Percentiles rank a stretch among this genome's conserved stretches.
Evolutionary conservation across 441 rosid genomes (phyloP).

Genomic region (Mallotus repandus): DNA sequence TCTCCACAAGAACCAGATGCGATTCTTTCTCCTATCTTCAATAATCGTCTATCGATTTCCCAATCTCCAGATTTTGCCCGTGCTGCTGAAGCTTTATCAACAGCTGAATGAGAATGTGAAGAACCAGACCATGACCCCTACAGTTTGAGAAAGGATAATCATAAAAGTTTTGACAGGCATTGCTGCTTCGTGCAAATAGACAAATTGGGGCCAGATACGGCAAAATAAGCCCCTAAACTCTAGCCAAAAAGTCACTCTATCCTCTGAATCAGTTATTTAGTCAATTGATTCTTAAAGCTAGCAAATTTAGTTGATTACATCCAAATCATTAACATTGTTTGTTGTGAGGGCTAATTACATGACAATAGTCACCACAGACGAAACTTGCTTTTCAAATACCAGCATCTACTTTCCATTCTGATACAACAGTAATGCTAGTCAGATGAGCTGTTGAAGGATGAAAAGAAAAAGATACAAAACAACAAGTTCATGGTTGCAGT

Average conservation of each 20-base stretch:
- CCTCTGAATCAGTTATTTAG: not conserved
- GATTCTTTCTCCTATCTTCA: slow-evolving; percentile 65
- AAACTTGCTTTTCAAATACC: not conserved
- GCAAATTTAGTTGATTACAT: not conserved
- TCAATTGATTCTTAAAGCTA: not conserved
- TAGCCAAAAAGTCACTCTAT: not conserved
- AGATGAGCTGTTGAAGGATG: no score
- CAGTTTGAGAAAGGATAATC: slow-evolving; percentile 22
- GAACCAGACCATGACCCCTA: slow-evolving; percentile 70
- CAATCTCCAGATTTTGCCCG: slow-evolving; percentile 39
- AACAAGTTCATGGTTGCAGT: not conserved
- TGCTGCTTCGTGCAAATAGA: no score
- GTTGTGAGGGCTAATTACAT: not conserved
- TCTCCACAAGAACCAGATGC: slow-evolving; percentile 79
- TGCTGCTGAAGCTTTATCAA: slow-evolving; percentile 34
- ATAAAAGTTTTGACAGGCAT: slow-evolving; percentile 11
- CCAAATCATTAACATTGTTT: not conserved
- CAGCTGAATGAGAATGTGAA: slow-evolving; percentile 37
- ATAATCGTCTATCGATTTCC: slow-evolving; percentile 61
- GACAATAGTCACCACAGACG: no score
- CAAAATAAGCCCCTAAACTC: not conserved
- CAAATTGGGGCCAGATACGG: not conserved
- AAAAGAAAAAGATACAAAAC: no score
- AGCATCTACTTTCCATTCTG: not conserved
- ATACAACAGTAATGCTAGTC: not conserved